Evolutionary conservation across 805 yeast genomes (phyloP).

Genomic region (Huiozyma naganishii): DNA sequence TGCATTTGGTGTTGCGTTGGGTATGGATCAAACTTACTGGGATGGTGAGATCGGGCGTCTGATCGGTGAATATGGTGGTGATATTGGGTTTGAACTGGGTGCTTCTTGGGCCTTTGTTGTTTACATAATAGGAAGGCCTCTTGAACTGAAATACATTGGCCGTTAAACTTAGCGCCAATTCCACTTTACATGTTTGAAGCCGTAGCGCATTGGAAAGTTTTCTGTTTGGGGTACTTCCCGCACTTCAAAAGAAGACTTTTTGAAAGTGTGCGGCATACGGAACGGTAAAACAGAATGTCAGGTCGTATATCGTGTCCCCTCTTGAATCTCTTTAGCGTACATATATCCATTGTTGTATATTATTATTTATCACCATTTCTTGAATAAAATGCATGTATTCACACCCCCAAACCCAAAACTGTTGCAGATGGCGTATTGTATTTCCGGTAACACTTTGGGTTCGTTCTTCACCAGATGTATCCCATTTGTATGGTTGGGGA

Average conservation of each 20-base stretch:
- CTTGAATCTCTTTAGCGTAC: background rate
- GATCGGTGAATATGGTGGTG: conserved; percentile 69
- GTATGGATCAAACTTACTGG: conserved; percentile 85
- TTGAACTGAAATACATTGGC: conserved; percentile 55
- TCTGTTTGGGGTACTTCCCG: too few species aligned
- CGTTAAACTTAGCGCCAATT: conserved; percentile 13
- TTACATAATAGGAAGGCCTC: conserved; percentile 45
- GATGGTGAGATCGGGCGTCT: conserved; percentile 51
- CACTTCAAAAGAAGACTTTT: too few species aligned
- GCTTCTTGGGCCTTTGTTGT: conserved; percentile 55
- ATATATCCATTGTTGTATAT: background rate
- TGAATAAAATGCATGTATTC: conserved; percentile 62
- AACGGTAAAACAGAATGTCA: background rate
- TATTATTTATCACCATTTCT: conserved; percentile 12
- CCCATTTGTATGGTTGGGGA: conserved; percentile 29
- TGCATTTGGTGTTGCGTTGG: conserved; percentile 73
- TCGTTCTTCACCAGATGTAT: conserved; percentile 39
- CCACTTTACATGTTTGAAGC: too few species aligned
- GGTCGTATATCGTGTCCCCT: background rate
- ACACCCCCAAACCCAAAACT: conserved; percentile 98
- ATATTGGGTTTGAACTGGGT: conserved; percentile 76
- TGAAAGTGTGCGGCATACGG: background rate
- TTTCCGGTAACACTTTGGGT: conserved; percentile 30
- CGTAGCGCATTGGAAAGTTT: too few species aligned
- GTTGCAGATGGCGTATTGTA: conserved; percentile 63